Base-by-base conservation (phyloP, 805 yeast genomes). In the Kluyveromyces starmeri region DNA sequence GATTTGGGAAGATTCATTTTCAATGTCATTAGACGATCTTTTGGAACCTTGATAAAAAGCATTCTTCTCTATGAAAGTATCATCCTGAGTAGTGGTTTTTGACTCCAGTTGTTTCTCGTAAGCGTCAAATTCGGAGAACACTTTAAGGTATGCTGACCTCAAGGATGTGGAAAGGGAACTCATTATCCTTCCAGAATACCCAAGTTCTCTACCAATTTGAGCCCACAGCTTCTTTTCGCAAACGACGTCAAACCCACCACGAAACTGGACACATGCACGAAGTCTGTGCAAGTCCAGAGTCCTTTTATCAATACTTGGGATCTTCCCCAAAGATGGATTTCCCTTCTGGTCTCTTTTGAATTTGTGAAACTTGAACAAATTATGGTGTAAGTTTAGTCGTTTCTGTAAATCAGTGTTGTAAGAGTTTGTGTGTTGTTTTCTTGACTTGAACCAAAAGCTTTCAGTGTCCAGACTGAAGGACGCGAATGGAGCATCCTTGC, bases 131-230 rank as follows among this genome's bases (percentile, higher is more conserved):
- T 54, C 52, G 15, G 43, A 39, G 20, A 73, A 42, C 12, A 68
- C 59, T 40, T 69, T 67, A 39, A 67, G 65, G 47, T 78, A 78
- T 1, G 81, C 71, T 1, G 73, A 55, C 47, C 78, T 73, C 40
- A 82, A 59, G 1, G 85, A 70, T 11, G 85, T 71, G 10, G 84
- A 75, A 28, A 81, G 54, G 9, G 85, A 77, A 20, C 83, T 76
- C 71, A 78, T 76, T 34, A 77, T 75, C 44, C 75, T 70, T 2
- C 84, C 85, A 20, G 74, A 69, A 51, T 77, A 81, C 0, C 94
- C 94, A 32, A 84, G 59, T 46, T 83, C 94, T 36, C 86, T 65
- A 10, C 89, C 89, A 7, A 84, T 70, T 48, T 81, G 85, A 1
- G 85, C 85, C 95, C 95, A 84, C 29, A 73, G 62, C 47, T 81